Conservation (phyloP, 345 rosid species). For the Kernera saxatilis region DNA sequence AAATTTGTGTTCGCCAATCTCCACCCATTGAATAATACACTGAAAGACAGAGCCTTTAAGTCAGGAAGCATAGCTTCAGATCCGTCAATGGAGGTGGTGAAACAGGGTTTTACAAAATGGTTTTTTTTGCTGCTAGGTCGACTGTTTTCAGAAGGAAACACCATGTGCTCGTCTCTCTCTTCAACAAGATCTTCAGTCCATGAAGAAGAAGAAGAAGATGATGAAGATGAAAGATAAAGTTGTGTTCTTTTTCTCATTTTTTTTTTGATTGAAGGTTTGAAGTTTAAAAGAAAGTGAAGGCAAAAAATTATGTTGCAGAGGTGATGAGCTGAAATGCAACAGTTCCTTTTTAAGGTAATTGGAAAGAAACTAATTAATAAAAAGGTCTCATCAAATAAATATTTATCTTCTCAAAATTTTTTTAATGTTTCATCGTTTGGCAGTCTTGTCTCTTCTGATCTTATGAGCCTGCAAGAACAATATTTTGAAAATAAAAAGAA, state of each 20-base stretch:
- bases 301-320: neutral
- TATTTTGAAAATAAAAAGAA: no score
- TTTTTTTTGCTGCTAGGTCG: neutral
- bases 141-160: conserved; percentile 11
- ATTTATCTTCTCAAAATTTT: no score
- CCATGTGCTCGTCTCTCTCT: conserved; percentile 33
- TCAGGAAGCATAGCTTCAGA: neutral
- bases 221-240: neutral
- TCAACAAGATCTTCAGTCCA: neutral
- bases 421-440: no score
- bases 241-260: neutral
- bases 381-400: neutral
- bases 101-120: neutral
- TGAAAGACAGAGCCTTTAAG: neutral
- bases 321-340: neutral
- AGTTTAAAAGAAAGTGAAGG: neutral
- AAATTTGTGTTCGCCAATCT: neutral
- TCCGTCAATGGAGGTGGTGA: conserved; percentile 7
- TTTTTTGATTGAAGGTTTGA: neutral
- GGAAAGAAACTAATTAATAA: neutral
- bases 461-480: no score
- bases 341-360: neutral
- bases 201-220: neutral
- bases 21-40: neutral
- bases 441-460: no score